Percentiles rank a stretch among this genome's conserved stretches.
Evolutionary conservation across 2,329 filamentous ascomycete species (phyloP).

Genomic region (Neofusicoccum sp.): DNA sequence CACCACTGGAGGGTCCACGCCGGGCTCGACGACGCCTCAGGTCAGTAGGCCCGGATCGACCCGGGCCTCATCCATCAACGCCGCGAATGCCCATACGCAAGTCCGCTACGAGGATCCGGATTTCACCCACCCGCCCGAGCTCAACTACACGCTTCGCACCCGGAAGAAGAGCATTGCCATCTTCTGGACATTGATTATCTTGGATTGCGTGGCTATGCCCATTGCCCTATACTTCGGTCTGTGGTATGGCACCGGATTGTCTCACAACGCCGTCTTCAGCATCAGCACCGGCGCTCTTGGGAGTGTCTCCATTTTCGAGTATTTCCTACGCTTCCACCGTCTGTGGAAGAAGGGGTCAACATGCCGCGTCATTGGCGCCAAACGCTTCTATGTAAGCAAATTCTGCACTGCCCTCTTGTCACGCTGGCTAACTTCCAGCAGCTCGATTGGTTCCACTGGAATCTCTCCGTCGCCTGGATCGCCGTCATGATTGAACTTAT

Average conservation of each 20-base stretch:
- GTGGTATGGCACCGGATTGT: conserved; percentile 59
- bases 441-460: conserved; percentile 62
- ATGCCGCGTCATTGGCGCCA: conserved; percentile 55
- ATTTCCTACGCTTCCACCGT: conserved; percentile 52
- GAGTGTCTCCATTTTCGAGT: conserved; percentile 58
- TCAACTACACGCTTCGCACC: conserved; percentile 59
- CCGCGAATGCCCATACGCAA: conserved; percentile 44
- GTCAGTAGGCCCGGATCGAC: conserved; percentile 26
- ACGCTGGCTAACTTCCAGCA: conserved; percentile 33
- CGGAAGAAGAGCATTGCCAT: conserved; percentile 59
- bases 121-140: conserved; percentile 50
- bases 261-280: conserved; percentile 55
- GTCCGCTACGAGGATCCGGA: conserved; percentile 43
- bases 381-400: conserved; percentile 41
- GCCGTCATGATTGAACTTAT: conserved; percentile 61
- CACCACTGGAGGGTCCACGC: not conserved
- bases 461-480: conserved; percentile 57
- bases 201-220: conserved; percentile 62
- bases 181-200: conserved; percentile 62
- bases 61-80: conserved; percentile 31
- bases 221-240: conserved; percentile 63
- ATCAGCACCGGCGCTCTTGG: conserved; percentile 58
- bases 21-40: conserved; percentile 6
- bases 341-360: conserved; percentile 56
- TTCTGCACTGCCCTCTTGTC: not conserved